Percentiles rank a stretch among this genome's conserved stretches.
These are phyloP conservation scores for Phytophthora idaei DNA, from an alignment of 352 stramenopile genomes.

Conservation along the genomic window DNA sequence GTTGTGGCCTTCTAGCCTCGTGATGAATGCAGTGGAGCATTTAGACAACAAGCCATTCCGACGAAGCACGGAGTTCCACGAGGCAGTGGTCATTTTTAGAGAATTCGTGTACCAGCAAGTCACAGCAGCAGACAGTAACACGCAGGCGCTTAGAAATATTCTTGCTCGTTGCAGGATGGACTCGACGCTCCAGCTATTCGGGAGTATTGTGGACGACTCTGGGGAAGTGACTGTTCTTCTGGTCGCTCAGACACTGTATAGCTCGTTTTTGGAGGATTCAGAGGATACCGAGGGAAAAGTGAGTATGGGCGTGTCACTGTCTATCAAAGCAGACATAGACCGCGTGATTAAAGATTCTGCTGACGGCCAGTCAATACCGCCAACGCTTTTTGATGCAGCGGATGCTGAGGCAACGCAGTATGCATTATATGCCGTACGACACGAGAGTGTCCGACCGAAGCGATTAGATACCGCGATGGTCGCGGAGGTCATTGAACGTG, in stretches of 20 bases:
- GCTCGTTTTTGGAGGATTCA: constrained; percentile 18
- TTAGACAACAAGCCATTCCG: constrained; percentile 28
- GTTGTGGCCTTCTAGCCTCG: not conserved
- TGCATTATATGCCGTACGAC: constrained; percentile 27
- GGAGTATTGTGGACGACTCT: not conserved
- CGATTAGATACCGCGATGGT: not conserved
- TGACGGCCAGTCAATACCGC: constrained; percentile 17
- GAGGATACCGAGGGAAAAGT: constrained; percentile 1
- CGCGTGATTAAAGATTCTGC: constrained; percentile 13
- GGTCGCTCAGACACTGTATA: constrained; percentile 31
- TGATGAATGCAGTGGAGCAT: not conserved
- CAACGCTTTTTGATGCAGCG: constrained; percentile 56
- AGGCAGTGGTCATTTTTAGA: constrained; percentile 56
- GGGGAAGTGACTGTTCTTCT: not conserved
- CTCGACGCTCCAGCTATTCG: constrained; percentile 16
- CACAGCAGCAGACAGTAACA: not conserved
- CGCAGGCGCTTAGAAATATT: constrained; percentile 18
- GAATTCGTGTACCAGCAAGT: constrained; percentile 29
- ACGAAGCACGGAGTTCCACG: constrained; percentile 55
- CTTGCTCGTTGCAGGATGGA: constrained; percentile 30
- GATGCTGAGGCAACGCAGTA: constrained; percentile 64
- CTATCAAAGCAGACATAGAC: constrained; percentile 44
- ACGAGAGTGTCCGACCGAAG: constrained; percentile 5
- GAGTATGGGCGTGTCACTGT: constrained; percentile 22
- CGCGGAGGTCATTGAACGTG: not conserved